Evolutionary conservation across 306 rosid genomes (phyloP).

Genomic region (Cotoneaster glaucophyllus): DNA sequence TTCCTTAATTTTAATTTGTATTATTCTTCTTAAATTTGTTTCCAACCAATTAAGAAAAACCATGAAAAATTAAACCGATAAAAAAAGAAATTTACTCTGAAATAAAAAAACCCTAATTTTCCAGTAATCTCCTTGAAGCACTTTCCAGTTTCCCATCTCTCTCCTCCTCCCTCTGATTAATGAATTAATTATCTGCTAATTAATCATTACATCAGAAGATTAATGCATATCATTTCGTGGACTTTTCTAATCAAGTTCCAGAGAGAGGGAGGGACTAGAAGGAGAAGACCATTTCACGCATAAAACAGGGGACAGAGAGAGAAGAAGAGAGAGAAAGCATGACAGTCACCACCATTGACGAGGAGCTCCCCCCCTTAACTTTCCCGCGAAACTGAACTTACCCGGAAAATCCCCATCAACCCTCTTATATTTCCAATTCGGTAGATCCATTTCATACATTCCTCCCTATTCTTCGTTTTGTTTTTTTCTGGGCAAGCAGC

Average conservation of each 20-base stretch:
- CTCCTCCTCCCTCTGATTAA: neutral
- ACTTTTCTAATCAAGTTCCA: constrained; percentile 17
- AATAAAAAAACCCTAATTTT: neutral
- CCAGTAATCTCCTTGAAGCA: neutral
- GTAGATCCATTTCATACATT: neutral
- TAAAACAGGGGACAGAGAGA: neutral
- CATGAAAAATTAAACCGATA: neutral
- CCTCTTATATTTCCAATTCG: neutral
- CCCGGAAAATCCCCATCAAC: neutral
- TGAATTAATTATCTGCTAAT: neutral
- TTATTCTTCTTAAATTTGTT: neutral
- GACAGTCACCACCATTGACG: constrained; percentile 41
- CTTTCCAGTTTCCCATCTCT: neutral
- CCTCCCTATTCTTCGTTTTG: neutral
- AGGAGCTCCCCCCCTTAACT: constrained; percentile 34
- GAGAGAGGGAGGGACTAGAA: constrained; percentile 16
- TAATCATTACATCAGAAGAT: neutral
- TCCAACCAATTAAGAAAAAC: neutral
- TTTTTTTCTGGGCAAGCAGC: constrained; percentile 11
- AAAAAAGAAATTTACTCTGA: neutral
- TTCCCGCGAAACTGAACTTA: constrained; percentile 47
- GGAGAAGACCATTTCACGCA: neutral
- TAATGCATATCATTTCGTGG: neutral
- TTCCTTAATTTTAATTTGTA: neutral
- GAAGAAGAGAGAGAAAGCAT: neutral